Conservation (phyloP, 306 rosid species). For the Casuarina glauca region DNA sequence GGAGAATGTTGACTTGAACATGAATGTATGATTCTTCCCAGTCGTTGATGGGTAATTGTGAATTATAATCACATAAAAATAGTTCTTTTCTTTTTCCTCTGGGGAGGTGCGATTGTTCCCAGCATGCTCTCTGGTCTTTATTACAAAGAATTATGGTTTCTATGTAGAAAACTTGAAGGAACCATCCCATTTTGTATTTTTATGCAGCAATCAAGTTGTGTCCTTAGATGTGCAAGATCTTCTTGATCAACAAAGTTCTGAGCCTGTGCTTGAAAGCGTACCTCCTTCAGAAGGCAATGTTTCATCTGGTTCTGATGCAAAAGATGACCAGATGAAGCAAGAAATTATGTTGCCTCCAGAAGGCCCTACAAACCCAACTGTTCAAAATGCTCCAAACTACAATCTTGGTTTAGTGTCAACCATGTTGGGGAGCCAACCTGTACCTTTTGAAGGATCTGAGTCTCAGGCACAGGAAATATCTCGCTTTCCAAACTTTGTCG, state of each 20-base stretch:
- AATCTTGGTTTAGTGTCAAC: slow-evolving; percentile 33
- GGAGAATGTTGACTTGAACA: neutral
- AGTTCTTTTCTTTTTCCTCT: neutral
- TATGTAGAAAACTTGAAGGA: slow-evolving; percentile 11
- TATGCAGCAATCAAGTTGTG: slow-evolving; percentile 46
- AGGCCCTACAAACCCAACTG: slow-evolving; percentile 37
- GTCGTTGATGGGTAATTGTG: neutral
- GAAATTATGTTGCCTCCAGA: slow-evolving; percentile 43
- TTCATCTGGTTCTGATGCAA: slow-evolving; percentile 31
- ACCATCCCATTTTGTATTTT: slow-evolving; percentile 23
- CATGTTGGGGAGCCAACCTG: slow-evolving; percentile 31
- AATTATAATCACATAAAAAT: neutral
- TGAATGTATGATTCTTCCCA: neutral
- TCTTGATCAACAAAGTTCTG: slow-evolving; percentile 42
- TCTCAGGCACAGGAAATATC: slow-evolving; percentile 30
- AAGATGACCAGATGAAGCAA: slow-evolving; percentile 51
- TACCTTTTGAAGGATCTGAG: slow-evolving; percentile 33
- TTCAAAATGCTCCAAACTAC: slow-evolving; percentile 33
- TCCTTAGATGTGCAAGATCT: slow-evolving; percentile 37
- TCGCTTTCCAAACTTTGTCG: slow-evolving; percentile 29
- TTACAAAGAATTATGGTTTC: slow-evolving; percentile 1
- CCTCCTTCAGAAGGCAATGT: slow-evolving; percentile 42
- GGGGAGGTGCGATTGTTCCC: neutral
- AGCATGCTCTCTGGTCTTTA: neutral
- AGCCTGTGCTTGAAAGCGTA: slow-evolving; percentile 27